phyloP scores from a whole-genome alignment of 805 yeast genomes.

The Brettanomyces nanus region DNA sequence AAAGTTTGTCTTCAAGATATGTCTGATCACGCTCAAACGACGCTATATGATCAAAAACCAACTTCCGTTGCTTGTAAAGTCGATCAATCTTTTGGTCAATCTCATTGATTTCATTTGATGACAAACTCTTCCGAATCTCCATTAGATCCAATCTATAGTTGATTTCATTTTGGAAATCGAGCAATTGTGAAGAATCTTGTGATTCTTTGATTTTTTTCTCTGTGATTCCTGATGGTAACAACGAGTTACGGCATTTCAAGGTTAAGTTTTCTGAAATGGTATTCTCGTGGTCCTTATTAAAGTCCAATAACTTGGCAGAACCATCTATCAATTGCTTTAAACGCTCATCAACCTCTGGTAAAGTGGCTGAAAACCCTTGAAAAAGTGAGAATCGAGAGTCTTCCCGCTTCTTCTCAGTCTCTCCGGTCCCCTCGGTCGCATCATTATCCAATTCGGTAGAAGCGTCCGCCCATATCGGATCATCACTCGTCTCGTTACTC shows the following conservation, averaged over 20 bases:
- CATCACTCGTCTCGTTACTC: background rate
- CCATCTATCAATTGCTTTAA: slow-evolving; percentile 23
- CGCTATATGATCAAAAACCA: slow-evolving; percentile 52
- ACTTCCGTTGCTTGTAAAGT: slow-evolving; percentile 41
- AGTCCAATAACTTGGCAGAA: slow-evolving; percentile 6
- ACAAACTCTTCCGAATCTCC: slow-evolving; percentile 56
- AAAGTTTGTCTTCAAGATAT: slow-evolving; percentile 40
- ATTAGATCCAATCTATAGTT: slow-evolving; percentile 42
- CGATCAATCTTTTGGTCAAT: slow-evolving; percentile 49
- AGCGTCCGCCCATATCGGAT: too few species aligned
- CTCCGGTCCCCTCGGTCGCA: background rate
- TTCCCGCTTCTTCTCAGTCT: background rate
- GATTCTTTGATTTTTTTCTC: slow-evolving; percentile 33
- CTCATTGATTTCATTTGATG: slow-evolving; percentile 57
- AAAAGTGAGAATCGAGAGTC: slow-evolving; percentile 40
- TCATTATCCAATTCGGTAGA: background rate
- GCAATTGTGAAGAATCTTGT: slow-evolving; percentile 33
- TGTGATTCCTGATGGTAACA: slow-evolving; percentile 28
- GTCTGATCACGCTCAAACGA: slow-evolving; percentile 53
- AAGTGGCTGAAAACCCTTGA: slow-evolving; percentile 61
- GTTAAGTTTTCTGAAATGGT: background rate
- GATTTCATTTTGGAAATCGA: slow-evolving; percentile 30
- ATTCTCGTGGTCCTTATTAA: background rate
- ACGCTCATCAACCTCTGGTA: slow-evolving; percentile 42
- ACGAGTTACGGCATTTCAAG: slow-evolving; percentile 3